Percentiles rank a stretch among this genome's conserved stretches.
Conservation (phyloP, 495 filamentous ascomycete genomes). For the Apiosordaria backusii region DNA sequence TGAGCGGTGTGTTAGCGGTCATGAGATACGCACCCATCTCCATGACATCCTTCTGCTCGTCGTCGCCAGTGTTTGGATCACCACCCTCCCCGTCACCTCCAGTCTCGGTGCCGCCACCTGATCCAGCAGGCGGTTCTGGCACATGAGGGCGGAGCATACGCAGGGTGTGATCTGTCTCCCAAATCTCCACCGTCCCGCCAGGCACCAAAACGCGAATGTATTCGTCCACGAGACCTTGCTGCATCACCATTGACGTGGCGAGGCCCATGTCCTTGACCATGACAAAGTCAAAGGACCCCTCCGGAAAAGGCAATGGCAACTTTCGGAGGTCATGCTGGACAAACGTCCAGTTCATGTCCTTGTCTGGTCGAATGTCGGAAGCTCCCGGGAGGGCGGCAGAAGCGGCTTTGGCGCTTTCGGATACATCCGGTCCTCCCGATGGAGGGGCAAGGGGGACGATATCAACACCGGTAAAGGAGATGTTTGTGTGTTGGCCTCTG, state of each 20-base stretch:
- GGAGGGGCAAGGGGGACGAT: constrained; percentile 73
- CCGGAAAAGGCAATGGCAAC: constrained; percentile 71
- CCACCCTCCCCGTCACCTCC: constrained; percentile 38
- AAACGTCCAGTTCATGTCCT: constrained; percentile 82
- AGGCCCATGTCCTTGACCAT: constrained; percentile 85
- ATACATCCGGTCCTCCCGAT: background rate
- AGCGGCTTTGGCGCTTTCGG: constrained; percentile 11
- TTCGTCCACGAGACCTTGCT: constrained; percentile 66
- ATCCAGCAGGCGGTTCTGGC: constrained; percentile 43
- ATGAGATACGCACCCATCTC: constrained; percentile 70
- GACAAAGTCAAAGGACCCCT: constrained; percentile 83
- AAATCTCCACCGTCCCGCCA: constrained; percentile 80
- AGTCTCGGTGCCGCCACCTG: constrained; percentile 16
- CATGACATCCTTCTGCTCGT: constrained; percentile 57
- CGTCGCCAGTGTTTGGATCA: constrained; percentile 38
- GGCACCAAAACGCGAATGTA: constrained; percentile 71
- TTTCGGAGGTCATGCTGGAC: constrained; percentile 81
- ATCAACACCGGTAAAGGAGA: constrained; percentile 81
- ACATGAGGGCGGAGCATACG: constrained; percentile 74
- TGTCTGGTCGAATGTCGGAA: constrained; percentile 39
- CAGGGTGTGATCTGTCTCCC: constrained; percentile 77
- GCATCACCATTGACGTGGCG: constrained; percentile 59
- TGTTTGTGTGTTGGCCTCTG: constrained; percentile 50
- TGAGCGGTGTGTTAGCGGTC: constrained; percentile 77
- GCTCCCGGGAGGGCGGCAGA: constrained; percentile 11